Base-by-base conservation (phyloP, 108 stramenopile species). In the Discostella stelligeroides region DNA sequence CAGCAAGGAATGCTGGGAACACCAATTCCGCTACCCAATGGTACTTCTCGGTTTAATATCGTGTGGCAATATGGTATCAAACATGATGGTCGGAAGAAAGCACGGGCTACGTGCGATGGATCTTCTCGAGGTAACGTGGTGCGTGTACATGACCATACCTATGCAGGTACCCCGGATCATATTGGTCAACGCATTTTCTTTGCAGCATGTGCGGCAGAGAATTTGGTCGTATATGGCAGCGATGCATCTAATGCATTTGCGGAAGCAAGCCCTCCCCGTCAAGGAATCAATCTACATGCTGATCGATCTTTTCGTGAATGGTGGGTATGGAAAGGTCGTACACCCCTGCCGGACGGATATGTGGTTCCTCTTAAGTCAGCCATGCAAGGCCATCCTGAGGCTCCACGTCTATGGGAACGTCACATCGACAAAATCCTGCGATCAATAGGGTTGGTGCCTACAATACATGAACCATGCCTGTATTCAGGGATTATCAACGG, bases 401-500 rank as follows among this genome's bases (percentile, higher is more conserved):
- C n/a, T n/a, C n/a, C n/a, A n/a, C n/a, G n/a, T n/a, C n/a, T n/a
- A 41, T 70, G 68, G 68, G 68, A 63, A 23, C 62, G 63, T 37
- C 61, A 63, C 30, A 13, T 27, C n/a, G 46, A 62, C 38, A 12
- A 7, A 1, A 71, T 71, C 14, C 14, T 68, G 5, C 53, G 39
- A 2, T 28, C 13, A 45, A 15, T 14, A 25, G 67, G 67, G 10
- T 18, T 27, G 2, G 6, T 18, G 4, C 59, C 59, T 18, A 60
- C 59, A 34, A 21, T 23, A 1, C 50, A 68, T 46, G 53, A 43
- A 68, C 67, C 55, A 8, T n/a, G n/a, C n/a, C n/a, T n/a, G n/a
- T n/a, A n/a, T n/a, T n/a, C n/a, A n/a, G n/a, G n/a, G n/a, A n/a
- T 69, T 12, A 42, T 69, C 15, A 29, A 69, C 2, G 60, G 46